Conservation (phyloP, 2,329 filamentous ascomycete species). For the Neurospora sp. region DNA sequence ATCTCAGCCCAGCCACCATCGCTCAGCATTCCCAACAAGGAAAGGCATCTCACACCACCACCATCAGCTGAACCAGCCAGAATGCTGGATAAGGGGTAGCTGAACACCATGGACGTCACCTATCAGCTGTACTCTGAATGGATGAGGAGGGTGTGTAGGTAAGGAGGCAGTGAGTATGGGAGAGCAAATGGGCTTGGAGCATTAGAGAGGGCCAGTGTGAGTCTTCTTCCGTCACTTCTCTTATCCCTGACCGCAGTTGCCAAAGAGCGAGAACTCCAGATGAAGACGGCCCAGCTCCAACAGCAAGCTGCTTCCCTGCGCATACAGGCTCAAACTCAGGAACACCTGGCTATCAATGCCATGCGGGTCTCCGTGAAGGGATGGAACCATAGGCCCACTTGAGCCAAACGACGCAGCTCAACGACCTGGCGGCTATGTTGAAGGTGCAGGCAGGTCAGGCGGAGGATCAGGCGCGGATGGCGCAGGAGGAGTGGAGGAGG, state of each 20-base stretch:
- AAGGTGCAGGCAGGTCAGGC: slow-evolving; percentile 9
- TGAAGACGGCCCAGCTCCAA: slow-evolving; percentile 5
- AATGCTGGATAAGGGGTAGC: not conserved
- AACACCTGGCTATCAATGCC: slow-evolving; percentile 8
- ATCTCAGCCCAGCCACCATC: not conserved
- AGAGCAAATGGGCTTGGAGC: not conserved
- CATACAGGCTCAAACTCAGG: slow-evolving; percentile 6
- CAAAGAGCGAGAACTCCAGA: slow-evolving; percentile 9
- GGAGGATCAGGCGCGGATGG: slow-evolving; percentile 6
- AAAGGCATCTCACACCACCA: not conserved
- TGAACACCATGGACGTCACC: not conserved
- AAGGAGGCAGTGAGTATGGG: slow-evolving; percentile 3
- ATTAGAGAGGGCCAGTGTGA: slow-evolving; percentile 4
- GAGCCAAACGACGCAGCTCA: slow-evolving; percentile 8
- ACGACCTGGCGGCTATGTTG: slow-evolving; percentile 12
- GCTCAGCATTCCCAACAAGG: not conserved
- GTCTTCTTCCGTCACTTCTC: not conserved
- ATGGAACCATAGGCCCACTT: slow-evolving; percentile 8
- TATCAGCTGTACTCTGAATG: slow-evolving; percentile 11
- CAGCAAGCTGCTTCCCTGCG: slow-evolving; percentile 9
- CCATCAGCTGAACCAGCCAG: not conserved
- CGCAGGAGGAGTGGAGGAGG: slow-evolving; percentile 11
- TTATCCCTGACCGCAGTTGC: not conserved
- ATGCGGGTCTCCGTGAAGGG: slow-evolving; percentile 4
- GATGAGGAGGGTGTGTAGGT: slow-evolving; percentile 8